Percentiles rank a stretch among this genome's conserved stretches.
These are phyloP conservation scores for Coccomyxa subellipsoidea DNA, from an alignment of 163 green algal species.

Conservation along the genomic window DNA sequence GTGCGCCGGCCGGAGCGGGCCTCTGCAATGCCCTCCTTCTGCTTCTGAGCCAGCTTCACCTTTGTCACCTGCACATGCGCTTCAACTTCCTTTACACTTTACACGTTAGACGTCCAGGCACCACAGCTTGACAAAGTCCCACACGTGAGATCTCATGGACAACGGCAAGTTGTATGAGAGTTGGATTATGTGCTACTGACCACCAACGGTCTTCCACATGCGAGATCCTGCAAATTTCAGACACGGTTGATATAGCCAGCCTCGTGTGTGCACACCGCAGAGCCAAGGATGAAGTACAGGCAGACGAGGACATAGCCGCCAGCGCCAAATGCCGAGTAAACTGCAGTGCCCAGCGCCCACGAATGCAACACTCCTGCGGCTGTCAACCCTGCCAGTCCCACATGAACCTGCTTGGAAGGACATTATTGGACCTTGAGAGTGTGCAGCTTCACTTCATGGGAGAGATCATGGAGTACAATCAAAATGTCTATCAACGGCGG, in stretches of 20 bases:
- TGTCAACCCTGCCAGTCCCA: constrained; percentile 57
- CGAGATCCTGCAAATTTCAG: too few species aligned
- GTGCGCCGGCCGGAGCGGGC: constrained; percentile 69
- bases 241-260: too few species aligned
- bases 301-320: constrained; percentile 85
- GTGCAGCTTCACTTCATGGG: too few species aligned
- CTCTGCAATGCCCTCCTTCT: constrained; percentile 93
- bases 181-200: not conserved
- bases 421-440: too few species aligned
- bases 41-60: constrained; percentile 91
- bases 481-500: not conserved
- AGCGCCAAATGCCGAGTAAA: constrained; percentile 81
- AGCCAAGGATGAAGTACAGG: constrained; percentile 95
- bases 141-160: too few species aligned
- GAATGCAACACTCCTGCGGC: constrained; percentile 64
- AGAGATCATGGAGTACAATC: too few species aligned
- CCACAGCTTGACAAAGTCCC: not conserved
- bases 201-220: too few species aligned
- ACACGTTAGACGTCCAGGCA: too few species aligned
- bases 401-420: not conserved
- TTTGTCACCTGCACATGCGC: constrained; percentile 83
- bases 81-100: too few species aligned
- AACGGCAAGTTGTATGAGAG: too few species aligned
- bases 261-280: constrained; percentile 68
- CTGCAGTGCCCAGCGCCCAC: constrained; percentile 77